phyloP scores from a whole-genome alignment of 306 rosid species.

The Cucurbita ficifolia region DNA sequence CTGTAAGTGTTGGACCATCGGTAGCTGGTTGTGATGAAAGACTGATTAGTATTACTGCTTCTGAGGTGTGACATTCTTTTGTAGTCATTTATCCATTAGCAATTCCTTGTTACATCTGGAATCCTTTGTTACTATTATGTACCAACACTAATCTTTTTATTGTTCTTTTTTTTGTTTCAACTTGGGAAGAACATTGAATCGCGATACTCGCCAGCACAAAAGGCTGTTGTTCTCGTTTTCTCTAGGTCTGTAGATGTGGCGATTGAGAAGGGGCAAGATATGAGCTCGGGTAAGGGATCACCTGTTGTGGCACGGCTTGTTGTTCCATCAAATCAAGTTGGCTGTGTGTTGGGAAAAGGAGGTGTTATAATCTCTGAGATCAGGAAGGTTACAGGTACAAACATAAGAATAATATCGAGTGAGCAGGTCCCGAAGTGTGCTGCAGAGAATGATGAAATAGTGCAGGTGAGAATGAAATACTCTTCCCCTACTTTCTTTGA shows the following conservation, averaged over 20 bases:
- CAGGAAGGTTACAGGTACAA: constrained; percentile 67
- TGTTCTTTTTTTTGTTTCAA: not conserved
- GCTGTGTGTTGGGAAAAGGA: constrained; percentile 93
- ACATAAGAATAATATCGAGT: constrained; percentile 51
- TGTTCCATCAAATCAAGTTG: constrained; percentile 76
- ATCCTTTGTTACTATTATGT: not conserved
- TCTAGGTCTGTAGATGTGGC: constrained; percentile 63
- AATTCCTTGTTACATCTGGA: too few relatives aligned
- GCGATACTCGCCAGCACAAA: constrained; percentile 80
- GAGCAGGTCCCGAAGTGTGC: constrained; percentile 83
- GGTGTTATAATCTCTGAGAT: constrained; percentile 76
- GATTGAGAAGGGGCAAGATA: constrained; percentile 51
- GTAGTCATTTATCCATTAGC: not conserved
- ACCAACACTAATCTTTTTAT: not conserved
- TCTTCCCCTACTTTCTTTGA: not conserved
- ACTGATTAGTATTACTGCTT: constrained; percentile 57
- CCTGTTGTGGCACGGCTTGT: constrained; percentile 52
- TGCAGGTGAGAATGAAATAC: constrained; percentile 42
- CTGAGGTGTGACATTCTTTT: constrained; percentile 47
- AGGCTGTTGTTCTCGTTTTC: constrained; percentile 72
- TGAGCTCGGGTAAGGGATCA: constrained; percentile 40
- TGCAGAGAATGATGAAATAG: constrained; percentile 52
- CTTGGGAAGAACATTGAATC: constrained; percentile 58
- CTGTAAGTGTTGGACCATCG: constrained; percentile 49
- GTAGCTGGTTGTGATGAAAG: constrained; percentile 69